Base-by-base conservation (phyloP, 148 eudicot genomes). In the Fagopyrum tataricum region DNA sequence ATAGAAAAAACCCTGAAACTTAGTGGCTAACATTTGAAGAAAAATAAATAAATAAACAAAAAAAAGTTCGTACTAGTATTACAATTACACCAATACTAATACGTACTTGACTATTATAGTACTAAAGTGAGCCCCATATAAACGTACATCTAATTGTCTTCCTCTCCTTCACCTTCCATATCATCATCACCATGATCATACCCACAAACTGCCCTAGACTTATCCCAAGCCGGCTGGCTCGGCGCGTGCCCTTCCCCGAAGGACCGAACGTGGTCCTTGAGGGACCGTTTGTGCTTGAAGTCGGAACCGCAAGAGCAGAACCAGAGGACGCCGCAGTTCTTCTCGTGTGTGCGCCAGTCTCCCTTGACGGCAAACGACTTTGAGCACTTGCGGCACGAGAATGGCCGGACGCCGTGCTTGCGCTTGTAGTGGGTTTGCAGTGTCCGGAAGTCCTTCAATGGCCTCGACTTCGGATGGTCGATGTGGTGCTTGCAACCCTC, bases 341-440 rank as follows among this genome's bases (percentile, higher is more conserved):
- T 69, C 72, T 69, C 72, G n/a, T 69, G 72, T 23, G 72, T 69
- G 9, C 72, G 72, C 72, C 72, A 69, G 15, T 69, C 72, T 15
- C 72, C 72, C 48, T 46, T 43, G 15, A 69, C 72, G 0, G 72
- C 72, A 17, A 69, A 69, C 6, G 72, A 43, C 52, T 69, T 69
- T 7, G 49, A 0, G n/a, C 72, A 69, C n/a, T 37, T 18, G 14
- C 72, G 9, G 52, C 72, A 69, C 14, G 49, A 43, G 51, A 69
- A 69, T 7, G 48, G 72, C 48, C 52, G 48, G 37, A 51, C 15
- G 7, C 72, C 72, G n/a, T 69, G 72, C 72, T 69, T 69, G 8
- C 72, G 72, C 52, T 69, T 69, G 37, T 42, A 69, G 52, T 69
- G 72, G 26, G 51, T 69, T 51, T 69, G 72, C 5, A 69, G 52